These are phyloP conservation scores for Oryza rufipogon DNA, from an alignment of 176 grass and related monocot species.

Conservation along the genomic window DNA sequence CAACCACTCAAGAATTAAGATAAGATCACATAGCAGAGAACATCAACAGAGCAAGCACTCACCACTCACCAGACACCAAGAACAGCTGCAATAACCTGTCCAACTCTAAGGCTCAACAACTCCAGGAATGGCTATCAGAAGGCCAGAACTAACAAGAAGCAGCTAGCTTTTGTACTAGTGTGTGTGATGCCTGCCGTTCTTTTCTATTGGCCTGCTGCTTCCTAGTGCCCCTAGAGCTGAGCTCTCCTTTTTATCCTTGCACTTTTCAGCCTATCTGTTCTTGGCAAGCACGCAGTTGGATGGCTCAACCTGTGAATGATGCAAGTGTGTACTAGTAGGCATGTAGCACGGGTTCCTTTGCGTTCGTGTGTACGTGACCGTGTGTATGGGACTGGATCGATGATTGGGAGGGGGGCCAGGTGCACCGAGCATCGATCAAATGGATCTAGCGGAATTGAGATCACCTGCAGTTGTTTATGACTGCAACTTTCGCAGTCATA, in stretches of 20 bases:
- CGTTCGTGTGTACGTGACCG: not conserved
- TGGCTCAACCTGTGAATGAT: constrained; percentile 12
- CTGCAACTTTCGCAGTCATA: too few relatives aligned
- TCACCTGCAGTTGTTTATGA: too few relatives aligned
- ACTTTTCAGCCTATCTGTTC: not conserved
- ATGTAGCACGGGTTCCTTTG: not conserved
- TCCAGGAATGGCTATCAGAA: not conserved
- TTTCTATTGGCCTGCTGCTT: constrained; percentile 16
- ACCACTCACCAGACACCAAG: constrained; percentile 32
- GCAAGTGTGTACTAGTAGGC: not conserved
- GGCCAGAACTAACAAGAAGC: not conserved
- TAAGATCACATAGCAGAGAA: not conserved
- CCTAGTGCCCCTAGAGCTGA: not conserved
- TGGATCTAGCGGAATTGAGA: not conserved
- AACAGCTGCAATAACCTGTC: constrained; percentile 1
- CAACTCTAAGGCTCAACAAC: not conserved
- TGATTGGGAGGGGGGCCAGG: not conserved
- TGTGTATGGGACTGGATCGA: not conserved
- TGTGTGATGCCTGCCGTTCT: constrained; percentile 32
- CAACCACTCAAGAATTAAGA: not conserved
- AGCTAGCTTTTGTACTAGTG: not conserved
- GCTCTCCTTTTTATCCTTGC: constrained; percentile 20
- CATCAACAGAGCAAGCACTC: constrained; percentile 6
- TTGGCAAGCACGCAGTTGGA: not conserved
- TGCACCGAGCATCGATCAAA: constrained; percentile 5